phyloP scores from a whole-genome alignment of 805 yeast genomes.

The Lachancea fermentati region DNA sequence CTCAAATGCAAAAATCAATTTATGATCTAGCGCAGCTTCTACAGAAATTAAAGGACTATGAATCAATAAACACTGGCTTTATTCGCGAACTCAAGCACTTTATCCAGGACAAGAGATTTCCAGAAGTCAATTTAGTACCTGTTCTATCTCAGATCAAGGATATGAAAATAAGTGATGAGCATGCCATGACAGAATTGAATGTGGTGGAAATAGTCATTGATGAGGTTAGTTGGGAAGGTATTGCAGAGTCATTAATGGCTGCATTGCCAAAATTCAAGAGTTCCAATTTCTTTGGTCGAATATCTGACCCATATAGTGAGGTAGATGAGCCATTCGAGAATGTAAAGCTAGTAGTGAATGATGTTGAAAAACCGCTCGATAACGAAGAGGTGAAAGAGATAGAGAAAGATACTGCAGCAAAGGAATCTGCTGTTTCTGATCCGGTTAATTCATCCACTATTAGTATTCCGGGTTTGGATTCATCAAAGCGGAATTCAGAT shows the following conservation, averaged over 20 bases:
- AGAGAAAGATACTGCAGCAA: no score
- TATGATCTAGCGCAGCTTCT: constrained; percentile 16
- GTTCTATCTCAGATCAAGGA: constrained; percentile 29
- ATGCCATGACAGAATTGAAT: constrained; percentile 34
- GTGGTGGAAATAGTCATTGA: constrained; percentile 18
- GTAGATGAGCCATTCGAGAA: constrained; percentile 45
- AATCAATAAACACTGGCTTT: constrained; percentile 3
- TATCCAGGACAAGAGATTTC: background rate
- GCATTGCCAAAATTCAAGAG: constrained; percentile 37
- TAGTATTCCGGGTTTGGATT: no score
- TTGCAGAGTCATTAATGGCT: constrained; percentile 22
- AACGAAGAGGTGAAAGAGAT: background rate
- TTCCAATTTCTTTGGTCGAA: constrained; percentile 29
- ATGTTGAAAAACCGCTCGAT: constrained; percentile 4
- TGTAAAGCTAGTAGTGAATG: constrained; percentile 32
- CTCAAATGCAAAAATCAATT: constrained; percentile 19
- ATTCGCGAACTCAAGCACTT: background rate
- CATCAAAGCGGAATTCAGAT: no score
- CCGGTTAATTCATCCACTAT: no score
- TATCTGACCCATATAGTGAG: constrained; percentile 47
- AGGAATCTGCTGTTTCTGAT: no score
- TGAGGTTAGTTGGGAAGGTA: constrained; percentile 27
- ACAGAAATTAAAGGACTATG: constrained; percentile 13
- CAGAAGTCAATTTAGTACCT: constrained; percentile 18
- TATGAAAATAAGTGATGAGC: constrained; percentile 33